These are phyloP conservation scores for Hansenula lynferdii DNA, from an alignment of 1,139 yeast genomes.

Conservation along the genomic window DNA sequence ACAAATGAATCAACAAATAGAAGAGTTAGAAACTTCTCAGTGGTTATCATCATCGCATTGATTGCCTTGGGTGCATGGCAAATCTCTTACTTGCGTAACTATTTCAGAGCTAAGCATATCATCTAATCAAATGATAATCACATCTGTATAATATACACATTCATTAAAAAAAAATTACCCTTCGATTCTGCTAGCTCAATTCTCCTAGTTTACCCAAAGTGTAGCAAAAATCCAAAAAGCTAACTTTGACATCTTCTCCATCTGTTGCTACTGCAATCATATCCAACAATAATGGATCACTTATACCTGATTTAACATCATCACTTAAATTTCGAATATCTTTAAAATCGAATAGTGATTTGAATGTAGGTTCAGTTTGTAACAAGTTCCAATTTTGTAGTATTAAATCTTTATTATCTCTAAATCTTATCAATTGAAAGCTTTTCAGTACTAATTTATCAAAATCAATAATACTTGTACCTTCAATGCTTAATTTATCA, in stretches of 20 bases:
- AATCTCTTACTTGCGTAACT: conserved; percentile 83
- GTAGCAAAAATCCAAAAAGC: conserved; percentile 37
- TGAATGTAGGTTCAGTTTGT: conserved; percentile 9
- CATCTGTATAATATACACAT: neutral
- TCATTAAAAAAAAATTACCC: neutral
- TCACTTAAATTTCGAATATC: conserved; percentile 32
- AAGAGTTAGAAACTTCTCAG: conserved; percentile 81
- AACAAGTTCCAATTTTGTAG: conserved; percentile 36
- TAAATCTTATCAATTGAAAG: conserved; percentile 33
- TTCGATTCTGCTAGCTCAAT: conserved; percentile 11
- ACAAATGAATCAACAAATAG: conserved; percentile 85
- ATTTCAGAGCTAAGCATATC: conserved; percentile 92
- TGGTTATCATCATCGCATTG: conserved; percentile 61
- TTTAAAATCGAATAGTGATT: conserved; percentile 22
- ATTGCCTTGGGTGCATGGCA: conserved; percentile 88
- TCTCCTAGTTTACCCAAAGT: conserved; percentile 41
- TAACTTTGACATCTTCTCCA: conserved; percentile 29
- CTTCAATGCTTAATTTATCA: conserved; percentile 26
- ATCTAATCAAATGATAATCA: conserved; percentile 40
- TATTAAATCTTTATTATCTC: conserved; percentile 29
- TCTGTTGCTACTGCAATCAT: conserved; percentile 40
- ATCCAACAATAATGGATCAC: conserved; percentile 29
- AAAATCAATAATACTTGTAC: conserved; percentile 38
- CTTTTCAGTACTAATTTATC: conserved; percentile 36
- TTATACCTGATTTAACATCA: conserved; percentile 27